phyloP scores from a whole-genome alignment of 129 eudicot genomes.

The Tagetes patula region DNA sequence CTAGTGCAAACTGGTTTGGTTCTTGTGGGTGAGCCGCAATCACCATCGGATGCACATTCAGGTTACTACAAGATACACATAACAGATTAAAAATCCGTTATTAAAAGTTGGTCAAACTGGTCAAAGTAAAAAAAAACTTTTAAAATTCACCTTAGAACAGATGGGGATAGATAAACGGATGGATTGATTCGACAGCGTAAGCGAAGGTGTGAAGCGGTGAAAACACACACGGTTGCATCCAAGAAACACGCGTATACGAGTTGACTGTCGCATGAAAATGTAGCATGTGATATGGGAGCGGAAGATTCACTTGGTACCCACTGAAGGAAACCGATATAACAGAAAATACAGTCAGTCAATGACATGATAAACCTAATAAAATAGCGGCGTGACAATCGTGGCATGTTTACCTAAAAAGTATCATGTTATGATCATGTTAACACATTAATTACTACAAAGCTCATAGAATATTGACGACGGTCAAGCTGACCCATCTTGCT shows the following conservation, averaged over 20 bases:
- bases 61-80: conserved; percentile 42
- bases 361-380: neutral
- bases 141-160: conserved; percentile 18
- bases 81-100: neutral
- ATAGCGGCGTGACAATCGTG: neutral
- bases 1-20: conserved; percentile 90
- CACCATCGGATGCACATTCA: conserved; percentile 79
- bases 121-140: neutral
- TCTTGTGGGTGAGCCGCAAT: conserved; percentile 97
- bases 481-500: too few species aligned
- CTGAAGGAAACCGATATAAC: conserved; percentile 30
- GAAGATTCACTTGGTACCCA: conserved; percentile 81
- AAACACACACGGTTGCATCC: conserved; percentile 80
- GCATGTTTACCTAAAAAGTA: neutral
- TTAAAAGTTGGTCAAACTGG: neutral
- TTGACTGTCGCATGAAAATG: conserved; percentile 93
- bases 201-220: conserved; percentile 74
- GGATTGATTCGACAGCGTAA: conserved; percentile 78
- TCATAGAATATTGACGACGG: too few species aligned
- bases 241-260: conserved; percentile 79
- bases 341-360: neutral
- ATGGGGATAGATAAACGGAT: conserved; percentile 60
- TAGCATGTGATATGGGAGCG: conserved; percentile 83
- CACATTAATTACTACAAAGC: too few species aligned
- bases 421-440: too few species aligned